phyloP scores from a whole-genome alignment of 139 green algal species.

The Chlorella sp. region DNA sequence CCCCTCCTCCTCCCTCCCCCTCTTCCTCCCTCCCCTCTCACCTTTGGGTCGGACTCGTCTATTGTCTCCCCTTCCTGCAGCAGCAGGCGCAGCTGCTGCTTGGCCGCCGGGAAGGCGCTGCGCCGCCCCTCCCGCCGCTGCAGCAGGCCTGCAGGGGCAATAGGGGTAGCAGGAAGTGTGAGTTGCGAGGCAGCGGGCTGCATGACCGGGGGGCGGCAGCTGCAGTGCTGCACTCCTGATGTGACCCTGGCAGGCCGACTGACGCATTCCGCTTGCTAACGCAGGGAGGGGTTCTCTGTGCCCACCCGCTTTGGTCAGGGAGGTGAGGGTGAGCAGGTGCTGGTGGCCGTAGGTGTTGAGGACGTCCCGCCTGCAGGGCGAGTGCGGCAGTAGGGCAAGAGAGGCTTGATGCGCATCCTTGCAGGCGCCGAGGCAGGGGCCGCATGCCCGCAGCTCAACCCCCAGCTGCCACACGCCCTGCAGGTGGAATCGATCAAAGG shows the following conservation, averaged over 20 bases:
- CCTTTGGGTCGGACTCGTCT: conserved; percentile 49
- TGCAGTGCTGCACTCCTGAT: background rate
- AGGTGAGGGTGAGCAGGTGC: conserved; percentile 79
- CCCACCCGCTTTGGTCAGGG: conserved; percentile 24
- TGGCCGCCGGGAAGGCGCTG: conserved; percentile 49
- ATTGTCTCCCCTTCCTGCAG: conserved; percentile 69
- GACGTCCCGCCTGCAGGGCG: conserved; percentile 53
- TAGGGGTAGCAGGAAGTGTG: conserved; percentile 68
- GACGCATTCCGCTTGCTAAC: no score
- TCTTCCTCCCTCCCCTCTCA: background rate
- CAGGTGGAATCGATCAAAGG: no score
- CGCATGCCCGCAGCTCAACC: no score
- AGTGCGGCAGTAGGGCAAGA: background rate
- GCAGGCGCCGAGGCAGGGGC: no score
- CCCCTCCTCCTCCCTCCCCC: background rate
- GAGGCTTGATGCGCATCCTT: no score
- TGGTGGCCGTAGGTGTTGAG: conserved; percentile 90
- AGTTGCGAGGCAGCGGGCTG: conserved; percentile 89
- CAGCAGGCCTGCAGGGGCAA: conserved; percentile 45
- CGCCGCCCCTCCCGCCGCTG: conserved; percentile 47
- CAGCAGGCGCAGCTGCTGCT: conserved; percentile 63
- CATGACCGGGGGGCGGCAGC: conserved; percentile 61
- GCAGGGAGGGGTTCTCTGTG: conserved; percentile 25
- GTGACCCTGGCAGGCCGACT: no score
- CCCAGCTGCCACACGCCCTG: no score